Percentiles rank a stretch among this genome's conserved stretches.
Conservation (phyloP, 441 rosid genomes). For the Sinapis alba region DNA sequence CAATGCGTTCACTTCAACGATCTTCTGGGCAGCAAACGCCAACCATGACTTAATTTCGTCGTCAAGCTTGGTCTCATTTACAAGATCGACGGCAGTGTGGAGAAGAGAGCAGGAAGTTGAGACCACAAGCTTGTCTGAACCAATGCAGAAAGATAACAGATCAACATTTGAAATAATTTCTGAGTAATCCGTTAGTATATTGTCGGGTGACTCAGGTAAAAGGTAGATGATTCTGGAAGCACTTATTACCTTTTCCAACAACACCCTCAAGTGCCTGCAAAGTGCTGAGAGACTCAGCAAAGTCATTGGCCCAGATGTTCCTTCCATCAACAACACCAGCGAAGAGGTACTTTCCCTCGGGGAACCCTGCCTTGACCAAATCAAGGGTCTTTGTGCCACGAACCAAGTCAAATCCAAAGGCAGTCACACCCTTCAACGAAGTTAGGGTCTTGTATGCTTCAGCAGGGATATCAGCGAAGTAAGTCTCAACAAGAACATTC, state of each 20-base stretch:
- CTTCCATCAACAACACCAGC: conserved; percentile 99
- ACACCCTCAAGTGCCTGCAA: conserved; percentile 67
- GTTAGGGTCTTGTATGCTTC: conserved; percentile 84
- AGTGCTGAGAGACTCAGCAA: conserved; percentile 70
- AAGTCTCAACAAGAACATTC: conserved; percentile 87
- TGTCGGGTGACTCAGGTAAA: neutral
- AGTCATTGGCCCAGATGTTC: conserved; percentile 99
- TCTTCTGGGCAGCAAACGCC: conserved; percentile 98
- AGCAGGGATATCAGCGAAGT: conserved; percentile 93
- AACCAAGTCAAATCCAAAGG: conserved; percentile 84
- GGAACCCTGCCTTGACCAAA: conserved; percentile 80
- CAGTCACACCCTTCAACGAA: conserved; percentile 88
- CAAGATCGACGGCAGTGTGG: conserved; percentile 95
- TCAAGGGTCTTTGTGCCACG: conserved; percentile 91
- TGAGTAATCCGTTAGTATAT: neutral
- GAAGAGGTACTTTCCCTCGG: conserved; percentile 82
- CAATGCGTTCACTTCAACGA: conserved; percentile 88
- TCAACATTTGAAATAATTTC: neutral
- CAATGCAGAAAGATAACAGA: conserved; percentile 13
- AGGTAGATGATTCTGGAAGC: conserved; percentile 12
- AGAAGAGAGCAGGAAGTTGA: conserved; percentile 97
- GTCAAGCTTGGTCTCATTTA: conserved; percentile 88
- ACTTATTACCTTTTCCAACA: conserved; percentile 77
- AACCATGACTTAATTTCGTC: conserved; percentile 92
- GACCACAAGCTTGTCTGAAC: conserved; percentile 85